Evolutionary conservation across 2,329 filamentous ascomycete genomes (phyloP).

Genomic region (Ilyonectria mors-panacis): DNA sequence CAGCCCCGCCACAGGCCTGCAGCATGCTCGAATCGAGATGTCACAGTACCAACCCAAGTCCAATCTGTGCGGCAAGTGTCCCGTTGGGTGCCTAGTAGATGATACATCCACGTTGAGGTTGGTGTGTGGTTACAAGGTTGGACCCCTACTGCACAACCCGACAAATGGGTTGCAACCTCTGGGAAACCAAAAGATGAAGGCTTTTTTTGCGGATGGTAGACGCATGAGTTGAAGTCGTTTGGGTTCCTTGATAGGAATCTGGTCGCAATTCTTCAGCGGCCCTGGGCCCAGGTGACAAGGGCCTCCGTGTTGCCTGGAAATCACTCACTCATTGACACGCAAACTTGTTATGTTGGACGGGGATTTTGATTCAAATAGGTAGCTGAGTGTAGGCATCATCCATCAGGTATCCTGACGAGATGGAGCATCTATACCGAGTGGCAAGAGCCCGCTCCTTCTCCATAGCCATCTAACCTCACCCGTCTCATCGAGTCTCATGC

Average conservation of each 20-base stretch:
- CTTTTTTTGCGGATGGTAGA: background rate
- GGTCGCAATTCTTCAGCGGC: no score
- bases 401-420: conserved; percentile 26
- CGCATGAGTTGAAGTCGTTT: conserved; percentile 27
- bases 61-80: background rate
- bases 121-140: conserved; percentile 3
- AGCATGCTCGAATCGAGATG: background rate
- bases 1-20: background rate
- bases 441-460: conserved; percentile 27
- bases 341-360: background rate
- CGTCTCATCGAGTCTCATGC: conserved; percentile 41
- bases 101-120: background rate
- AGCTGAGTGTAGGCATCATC: conserved; percentile 9
- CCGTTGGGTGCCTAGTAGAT: background rate
- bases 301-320: background rate
- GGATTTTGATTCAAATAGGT: conserved; percentile 12
- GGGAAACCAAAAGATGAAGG: background rate
- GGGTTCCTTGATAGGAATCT: no score
- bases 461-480: conserved; percentile 34
- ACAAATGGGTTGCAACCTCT: background rate
- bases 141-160: conserved; percentile 2
- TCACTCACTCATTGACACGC: conserved; percentile 14
- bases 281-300: no score
- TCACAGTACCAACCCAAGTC: background rate
- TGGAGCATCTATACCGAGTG: conserved; percentile 27